phyloP scores from a whole-genome alignment of 2,329 filamentous ascomycete species.

The Huntiella savannae region DNA sequence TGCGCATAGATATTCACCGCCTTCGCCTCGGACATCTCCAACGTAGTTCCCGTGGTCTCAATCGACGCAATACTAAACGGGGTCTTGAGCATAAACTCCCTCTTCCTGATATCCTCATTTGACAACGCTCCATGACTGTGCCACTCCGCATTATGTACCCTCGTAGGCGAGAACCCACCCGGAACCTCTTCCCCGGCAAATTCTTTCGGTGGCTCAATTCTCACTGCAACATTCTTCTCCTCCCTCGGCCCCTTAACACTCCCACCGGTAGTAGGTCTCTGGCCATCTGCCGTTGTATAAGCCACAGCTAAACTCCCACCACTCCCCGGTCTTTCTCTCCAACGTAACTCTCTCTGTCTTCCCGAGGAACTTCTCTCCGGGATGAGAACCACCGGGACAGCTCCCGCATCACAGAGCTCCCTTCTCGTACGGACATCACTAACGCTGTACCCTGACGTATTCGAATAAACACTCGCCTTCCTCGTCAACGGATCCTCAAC shows the following conservation, averaged over 20 bases:
- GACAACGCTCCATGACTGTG: background rate
- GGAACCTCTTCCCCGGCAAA: too few species aligned
- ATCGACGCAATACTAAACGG: conserved; percentile 44
- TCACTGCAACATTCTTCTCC: too few species aligned
- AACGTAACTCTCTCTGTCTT: background rate
- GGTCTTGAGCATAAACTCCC: conserved; percentile 15
- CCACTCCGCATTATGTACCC: background rate
- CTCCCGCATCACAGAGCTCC: conserved; percentile 39
- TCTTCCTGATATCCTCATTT: conserved; percentile 6
- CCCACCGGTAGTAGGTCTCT: too few species aligned
- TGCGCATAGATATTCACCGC: conserved; percentile 44
- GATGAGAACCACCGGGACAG: conserved; percentile 43
- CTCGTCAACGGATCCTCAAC: conserved; percentile 13
- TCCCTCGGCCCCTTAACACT: too few species aligned
- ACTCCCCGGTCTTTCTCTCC: too few species aligned
- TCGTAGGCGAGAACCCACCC: background rate
- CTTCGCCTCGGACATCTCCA: conserved; percentile 42
- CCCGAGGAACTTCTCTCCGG: conserved; percentile 36
- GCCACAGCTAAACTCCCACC: too few species aligned
- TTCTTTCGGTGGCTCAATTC: too few species aligned
- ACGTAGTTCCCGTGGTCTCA: conserved; percentile 41
- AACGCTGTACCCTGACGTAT: conserved; percentile 28
- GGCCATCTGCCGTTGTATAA: too few species aligned
- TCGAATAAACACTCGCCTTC: conserved; percentile 32
- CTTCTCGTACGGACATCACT: conserved; percentile 36